Base-by-base conservation (phyloP, 2,329 filamentous ascomycete genomes). In the Lasiodiplodia hormozganensis region DNA sequence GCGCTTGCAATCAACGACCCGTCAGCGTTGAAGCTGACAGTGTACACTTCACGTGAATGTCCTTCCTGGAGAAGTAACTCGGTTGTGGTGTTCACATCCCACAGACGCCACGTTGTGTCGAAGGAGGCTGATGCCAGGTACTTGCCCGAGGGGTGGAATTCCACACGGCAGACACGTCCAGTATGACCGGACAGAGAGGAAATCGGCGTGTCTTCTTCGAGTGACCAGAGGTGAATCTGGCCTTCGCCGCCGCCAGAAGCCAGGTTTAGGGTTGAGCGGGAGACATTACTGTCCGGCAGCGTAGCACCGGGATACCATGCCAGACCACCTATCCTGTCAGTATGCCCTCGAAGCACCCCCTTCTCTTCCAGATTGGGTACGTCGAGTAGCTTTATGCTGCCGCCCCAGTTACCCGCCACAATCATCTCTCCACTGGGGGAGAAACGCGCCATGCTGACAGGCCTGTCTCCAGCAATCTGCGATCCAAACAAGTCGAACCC, bases 61-160 rank as follows among this genome's bases (percentile, higher is more conserved):
- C 96, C 96, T 81, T 98, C 95, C 79, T 99, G 96, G 0, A 96
- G 85, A 1, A 97, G 85, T 1, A 98, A 82, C 76, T 98, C 94
- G 2, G 90, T 90, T 0, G 89, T 92, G 0, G 91, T 96, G 73
- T 93, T 90, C 0, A 98, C 89, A 77, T 98, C 95, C 95, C 96
- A 99, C 40, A 99, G 84, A 54, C 95, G 89, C 96, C 96, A 99
- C 0, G 96, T 97, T 2, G 94, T 97, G 77, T 99, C 96, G 75
- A 96, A 96, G 0, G 94, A 97, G 7, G 96, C 96, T 0, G 94
- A 97, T 5, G 95, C 96, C 6, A 98, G 84, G 75, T 95, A 98
- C 70, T 87, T 87, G 3, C 95, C 95, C 0, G 93, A 97, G 0
- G 96, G 96, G 73, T 99, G 96, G 76, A 98, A 97, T 69, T 97